Conservation (phyloP, 495 filamentous ascomycete genomes). For the Sabuloglossum arenarium region DNA sequence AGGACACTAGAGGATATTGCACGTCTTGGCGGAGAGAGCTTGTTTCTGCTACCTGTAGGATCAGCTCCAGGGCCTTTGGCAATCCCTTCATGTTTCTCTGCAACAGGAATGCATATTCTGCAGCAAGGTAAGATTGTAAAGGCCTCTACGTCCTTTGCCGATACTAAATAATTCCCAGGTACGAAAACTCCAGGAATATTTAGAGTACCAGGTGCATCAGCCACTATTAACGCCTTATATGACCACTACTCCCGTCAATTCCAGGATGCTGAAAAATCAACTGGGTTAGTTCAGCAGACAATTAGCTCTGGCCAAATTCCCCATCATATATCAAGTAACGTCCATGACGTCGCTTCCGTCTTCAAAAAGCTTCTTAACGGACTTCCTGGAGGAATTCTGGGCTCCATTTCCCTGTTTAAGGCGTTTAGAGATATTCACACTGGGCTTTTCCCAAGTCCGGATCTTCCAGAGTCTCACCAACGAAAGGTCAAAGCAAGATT, state of each 20-base stretch:
- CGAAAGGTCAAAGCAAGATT: constrained; percentile 32
- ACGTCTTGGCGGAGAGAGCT: constrained; percentile 51
- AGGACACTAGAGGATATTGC: constrained; percentile 41
- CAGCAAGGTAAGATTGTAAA: constrained; percentile 33
- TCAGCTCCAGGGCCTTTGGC: constrained; percentile 41
- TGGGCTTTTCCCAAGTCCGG: constrained; percentile 28
- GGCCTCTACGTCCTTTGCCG: neutral
- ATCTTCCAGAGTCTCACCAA: constrained; percentile 10
- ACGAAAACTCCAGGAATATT: constrained; percentile 37
- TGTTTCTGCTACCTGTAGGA: constrained; percentile 41
- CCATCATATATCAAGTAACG: constrained; percentile 27
- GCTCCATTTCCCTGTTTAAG: constrained; percentile 43
- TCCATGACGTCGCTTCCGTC: constrained; percentile 51
- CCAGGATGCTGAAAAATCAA: constrained; percentile 16
- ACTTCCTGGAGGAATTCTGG: constrained; percentile 54
- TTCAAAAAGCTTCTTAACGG: constrained; percentile 52
- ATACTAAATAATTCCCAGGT: constrained; percentile 13
- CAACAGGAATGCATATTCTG: constrained; percentile 41
- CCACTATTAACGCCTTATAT: constrained; percentile 33
- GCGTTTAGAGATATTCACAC: constrained; percentile 39
- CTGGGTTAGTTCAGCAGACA: constrained; percentile 10
- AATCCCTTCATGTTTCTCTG: constrained; percentile 57
- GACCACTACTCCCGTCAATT: constrained; percentile 35
- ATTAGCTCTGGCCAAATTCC: constrained; percentile 14
- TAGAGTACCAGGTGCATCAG: constrained; percentile 36